phyloP scores from a whole-genome alignment of 2,329 filamentous ascomycete species.

The Colletotrichum tabaci region DNA sequence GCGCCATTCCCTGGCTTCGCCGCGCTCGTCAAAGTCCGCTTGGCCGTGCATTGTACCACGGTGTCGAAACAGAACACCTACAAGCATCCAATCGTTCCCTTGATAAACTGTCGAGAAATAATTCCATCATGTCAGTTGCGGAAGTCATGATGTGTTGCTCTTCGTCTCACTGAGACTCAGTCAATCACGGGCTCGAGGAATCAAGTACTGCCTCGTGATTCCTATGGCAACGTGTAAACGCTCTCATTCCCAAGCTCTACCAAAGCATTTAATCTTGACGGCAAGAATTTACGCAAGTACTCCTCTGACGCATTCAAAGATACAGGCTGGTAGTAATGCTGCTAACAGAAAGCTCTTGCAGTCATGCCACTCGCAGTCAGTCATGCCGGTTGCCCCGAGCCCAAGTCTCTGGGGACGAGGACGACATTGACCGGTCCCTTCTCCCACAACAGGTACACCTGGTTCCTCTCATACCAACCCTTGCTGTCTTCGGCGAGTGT shows the following conservation, averaged over 20 bases:
- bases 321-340: no score
- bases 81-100: not conserved
- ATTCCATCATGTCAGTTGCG: no score
- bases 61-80: not conserved
- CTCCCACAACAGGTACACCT: conserved; percentile 56
- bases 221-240: no score
- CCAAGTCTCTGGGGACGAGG: conserved; percentile 5
- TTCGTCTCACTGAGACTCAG: no score
- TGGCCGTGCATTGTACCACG: not conserved
- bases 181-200: no score
- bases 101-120: not conserved
- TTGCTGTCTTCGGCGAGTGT: conserved; percentile 51
- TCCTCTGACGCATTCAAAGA: no score
- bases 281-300: no score
- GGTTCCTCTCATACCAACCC: conserved; percentile 57
- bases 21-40: not conserved
- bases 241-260: no score
- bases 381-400: not conserved
- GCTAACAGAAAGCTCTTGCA: no score
- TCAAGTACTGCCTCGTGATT: no score
- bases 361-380: not conserved
- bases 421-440: conserved; percentile 44
- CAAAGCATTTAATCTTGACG: no score
- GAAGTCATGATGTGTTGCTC: no score
- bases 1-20: not conserved